Base-by-base conservation (phyloP, 2,329 filamentous ascomycete species). In the Verticillium isaacii region DNA sequence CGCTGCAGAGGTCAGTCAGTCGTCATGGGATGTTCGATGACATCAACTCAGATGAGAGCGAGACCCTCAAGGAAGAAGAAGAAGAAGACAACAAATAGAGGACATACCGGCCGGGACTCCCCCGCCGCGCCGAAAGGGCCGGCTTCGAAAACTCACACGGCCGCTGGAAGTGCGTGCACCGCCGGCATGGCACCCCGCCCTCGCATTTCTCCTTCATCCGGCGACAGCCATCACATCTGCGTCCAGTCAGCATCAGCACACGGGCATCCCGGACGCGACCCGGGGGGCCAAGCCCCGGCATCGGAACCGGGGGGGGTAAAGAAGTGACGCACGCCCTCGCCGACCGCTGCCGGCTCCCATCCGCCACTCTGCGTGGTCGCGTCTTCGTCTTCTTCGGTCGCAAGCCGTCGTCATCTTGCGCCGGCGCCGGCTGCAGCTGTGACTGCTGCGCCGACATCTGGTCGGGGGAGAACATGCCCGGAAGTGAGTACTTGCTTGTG, bases 191-290 rank as follows among this genome's bases (percentile, higher is more conserved):
- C 19, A 82, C 74, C 58, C 82, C 82, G 56, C 82, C 82, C 66
- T 84, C 81, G 66, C 82, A 85, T 71, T 84, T 83, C 69, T 85
- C 82, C 68, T 85, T 85, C 62, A 82, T 77, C 64, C 81, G 76
- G 62, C 82, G 80, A 69, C 82, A 85, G 59, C 79, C 79, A 68
- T 83, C 81, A 67, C 82, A 85, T 62, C 82, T 84, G 73, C 71
- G 19, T 12, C 6, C n/a, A 23, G 45, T 64, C 36, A 64, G 63
- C 59, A 63, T 66, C 36, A 61, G 60, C 11, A 14, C n/a, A 11
- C 45, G 17, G 45, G 19, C 19, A 9, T 14, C 45, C 19, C n/a
- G 45, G 8, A 39, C 14, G 37, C n/a, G 45, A 11, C n/a, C 45
- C n/a, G 8, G 19, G 19, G n/a, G 19, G 19, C 19, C 11, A 52